Evolutionary conservation across 768 basidiomycete genomes (phyloP).

Genomic region (Tubosaeta sp.): DNA sequence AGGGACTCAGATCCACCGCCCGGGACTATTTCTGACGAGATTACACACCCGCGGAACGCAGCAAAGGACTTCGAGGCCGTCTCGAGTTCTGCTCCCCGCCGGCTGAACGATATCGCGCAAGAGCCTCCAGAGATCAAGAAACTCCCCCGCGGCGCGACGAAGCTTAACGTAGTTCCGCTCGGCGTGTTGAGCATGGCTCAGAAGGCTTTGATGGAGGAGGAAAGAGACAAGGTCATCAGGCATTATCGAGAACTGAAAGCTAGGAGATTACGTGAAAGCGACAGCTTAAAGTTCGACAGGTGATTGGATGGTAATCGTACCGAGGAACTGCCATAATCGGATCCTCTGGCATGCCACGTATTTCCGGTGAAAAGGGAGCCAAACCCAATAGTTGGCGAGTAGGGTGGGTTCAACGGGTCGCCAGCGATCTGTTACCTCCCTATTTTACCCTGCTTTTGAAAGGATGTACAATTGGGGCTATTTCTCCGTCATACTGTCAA

Average conservation of each 20-base stretch:
- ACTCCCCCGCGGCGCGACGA: constrained; percentile 44
- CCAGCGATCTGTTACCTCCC: constrained; percentile 5
- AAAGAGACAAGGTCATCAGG: constrained; percentile 64
- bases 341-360: constrained; percentile 1
- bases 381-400: not conserved
- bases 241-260: constrained; percentile 70
- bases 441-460: constrained; percentile 3
- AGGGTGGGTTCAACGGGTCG: not conserved
- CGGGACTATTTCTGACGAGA: constrained; percentile 13
- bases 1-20: constrained; percentile 11
- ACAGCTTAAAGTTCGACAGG: constrained; percentile 7
- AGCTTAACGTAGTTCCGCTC: constrained; percentile 26
- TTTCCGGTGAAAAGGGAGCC: constrained; percentile 3
- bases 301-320: constrained; percentile 6
- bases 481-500: not conserved
- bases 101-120: constrained; percentile 67
- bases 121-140: constrained; percentile 63
- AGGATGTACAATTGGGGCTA: not conserved
- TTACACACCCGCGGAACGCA: constrained; percentile 13
- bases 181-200: constrained; percentile 70
- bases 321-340: constrained; percentile 9
- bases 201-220: constrained; percentile 70
- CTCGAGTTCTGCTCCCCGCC: constrained; percentile 54
- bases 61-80: constrained; percentile 46
- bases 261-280: constrained; percentile 28